Conservation (phyloP, 2,329 filamentous ascomycete genomes). For the Colletotrichum orbiculare region DNA sequence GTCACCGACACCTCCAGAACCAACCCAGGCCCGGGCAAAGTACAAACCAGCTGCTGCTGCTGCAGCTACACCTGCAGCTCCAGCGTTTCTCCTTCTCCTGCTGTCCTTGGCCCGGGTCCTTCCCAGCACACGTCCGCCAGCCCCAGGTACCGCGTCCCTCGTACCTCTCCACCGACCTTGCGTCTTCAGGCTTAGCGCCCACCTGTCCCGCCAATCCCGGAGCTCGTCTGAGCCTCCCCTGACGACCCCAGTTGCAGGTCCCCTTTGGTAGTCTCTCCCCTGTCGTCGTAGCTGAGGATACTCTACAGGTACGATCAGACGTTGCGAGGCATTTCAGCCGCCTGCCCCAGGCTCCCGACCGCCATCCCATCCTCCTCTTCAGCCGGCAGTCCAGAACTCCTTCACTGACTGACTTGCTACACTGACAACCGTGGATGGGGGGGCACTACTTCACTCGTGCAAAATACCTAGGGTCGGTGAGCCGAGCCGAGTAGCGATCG, state of each 20-base stretch:
- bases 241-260: conserved; percentile 17
- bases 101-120: conserved; percentile 19
- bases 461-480: neutral
- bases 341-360: conserved; percentile 21
- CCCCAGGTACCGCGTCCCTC: conserved; percentile 8
- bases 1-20: neutral
- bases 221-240: conserved; percentile 33
- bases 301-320: neutral
- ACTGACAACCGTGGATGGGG: too few relatives aligned
- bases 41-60: neutral
- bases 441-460: neutral
- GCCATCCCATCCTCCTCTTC: conserved; percentile 13
- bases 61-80: neutral
- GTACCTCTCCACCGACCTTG: conserved; percentile 14
- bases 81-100: neutral
- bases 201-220: conserved; percentile 34
- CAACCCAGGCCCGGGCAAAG: too few relatives aligned
- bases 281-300: neutral
- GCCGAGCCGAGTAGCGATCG: neutral
- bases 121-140: conserved; percentile 17
- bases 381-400: neutral
- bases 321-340: conserved; percentile 33
- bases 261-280: neutral
- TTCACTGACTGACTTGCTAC: too few relatives aligned
- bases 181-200: conserved; percentile 17